A percentile compares a stretch with the other conserved stretches of the same genome.
Conservation (phyloP, 2,329 filamentous ascomycete species). For the Elsinoe fawcettii region DNA sequence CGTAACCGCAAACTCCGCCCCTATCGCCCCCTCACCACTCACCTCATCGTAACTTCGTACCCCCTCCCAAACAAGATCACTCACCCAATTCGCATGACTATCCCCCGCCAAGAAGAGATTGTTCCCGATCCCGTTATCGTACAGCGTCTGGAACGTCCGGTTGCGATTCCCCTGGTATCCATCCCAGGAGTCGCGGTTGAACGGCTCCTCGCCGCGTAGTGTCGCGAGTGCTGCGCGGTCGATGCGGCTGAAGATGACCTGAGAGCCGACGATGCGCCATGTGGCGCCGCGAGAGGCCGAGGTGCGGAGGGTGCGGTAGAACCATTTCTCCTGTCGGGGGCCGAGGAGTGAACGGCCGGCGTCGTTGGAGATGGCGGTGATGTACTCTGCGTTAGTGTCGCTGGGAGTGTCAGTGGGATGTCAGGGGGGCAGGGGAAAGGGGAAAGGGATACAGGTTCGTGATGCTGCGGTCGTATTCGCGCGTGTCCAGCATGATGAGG, state of each 20-base stretch:
- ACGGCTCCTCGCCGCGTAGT: conserved; percentile 30
- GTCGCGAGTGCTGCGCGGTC: conserved; percentile 35
- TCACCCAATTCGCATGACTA: conserved; percentile 53
- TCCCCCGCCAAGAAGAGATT: conserved; percentile 66
- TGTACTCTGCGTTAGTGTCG: conserved; percentile 46
- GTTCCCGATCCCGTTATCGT: conserved; percentile 59
- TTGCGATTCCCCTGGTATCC: conserved; percentile 63
- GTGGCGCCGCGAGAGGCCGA: conserved; percentile 52
- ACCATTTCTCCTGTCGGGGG: conserved; percentile 30
- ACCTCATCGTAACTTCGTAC: conserved; percentile 32
- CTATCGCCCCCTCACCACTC: conserved; percentile 35
- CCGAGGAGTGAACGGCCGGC: conserved; percentile 26
- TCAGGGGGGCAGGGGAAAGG: neutral
- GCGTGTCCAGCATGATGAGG: conserved; percentile 38
- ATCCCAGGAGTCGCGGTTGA: conserved; percentile 52
- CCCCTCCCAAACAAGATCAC: conserved; percentile 34
- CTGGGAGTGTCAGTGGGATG: neutral
- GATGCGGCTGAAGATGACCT: conserved; percentile 56
- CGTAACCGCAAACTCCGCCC: conserved; percentile 50
- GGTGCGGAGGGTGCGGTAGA: conserved; percentile 42
- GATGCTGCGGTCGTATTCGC: conserved; percentile 37
- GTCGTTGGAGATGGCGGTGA: conserved; percentile 24
- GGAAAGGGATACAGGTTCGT: conserved; percentile 30
- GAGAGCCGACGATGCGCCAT: conserved; percentile 63
- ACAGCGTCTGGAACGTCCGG: conserved; percentile 58